These are phyloP conservation scores for Calocybe indica DNA, from an alignment of 768 basidiomycete genomes.

Conservation along the genomic window DNA sequence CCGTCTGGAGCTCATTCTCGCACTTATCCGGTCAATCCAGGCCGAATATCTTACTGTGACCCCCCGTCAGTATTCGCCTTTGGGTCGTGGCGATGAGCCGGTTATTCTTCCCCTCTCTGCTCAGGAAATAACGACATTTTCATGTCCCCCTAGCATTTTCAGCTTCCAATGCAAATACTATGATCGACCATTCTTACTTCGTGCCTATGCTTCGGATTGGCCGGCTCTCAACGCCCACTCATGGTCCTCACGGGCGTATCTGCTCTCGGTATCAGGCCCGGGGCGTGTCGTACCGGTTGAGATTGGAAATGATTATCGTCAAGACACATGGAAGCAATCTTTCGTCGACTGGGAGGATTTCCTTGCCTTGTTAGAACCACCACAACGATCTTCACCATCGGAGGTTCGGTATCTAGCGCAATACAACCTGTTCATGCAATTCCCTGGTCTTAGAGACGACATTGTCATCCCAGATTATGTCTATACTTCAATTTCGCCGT, in stretches of 20 bases:
- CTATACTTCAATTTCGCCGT: constrained; percentile 52
- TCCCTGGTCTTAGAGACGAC: constrained; percentile 71
- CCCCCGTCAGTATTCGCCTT: constrained; percentile 1
- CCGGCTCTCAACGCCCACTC: constrained; percentile 65
- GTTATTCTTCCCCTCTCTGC: no score
- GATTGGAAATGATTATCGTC: constrained; percentile 78
- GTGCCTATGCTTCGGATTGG: constrained; percentile 62
- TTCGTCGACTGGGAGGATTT: constrained; percentile 79
- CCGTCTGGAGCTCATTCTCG: constrained; percentile 55
- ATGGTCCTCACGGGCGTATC: constrained; percentile 70
- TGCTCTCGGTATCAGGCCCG: constrained; percentile 64
- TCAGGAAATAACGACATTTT: constrained; percentile 32
- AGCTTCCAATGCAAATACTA: constrained; percentile 42
- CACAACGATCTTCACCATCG: constrained; percentile 21
- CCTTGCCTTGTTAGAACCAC: constrained; percentile 35
- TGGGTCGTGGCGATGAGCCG: background rate
- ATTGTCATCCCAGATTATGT: constrained; percentile 86
- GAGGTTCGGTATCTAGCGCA: constrained; percentile 74
- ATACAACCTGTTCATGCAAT: constrained; percentile 79
- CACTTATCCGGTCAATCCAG: constrained; percentile 47
- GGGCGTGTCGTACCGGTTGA: constrained; percentile 90
- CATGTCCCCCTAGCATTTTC: constrained; percentile 49
- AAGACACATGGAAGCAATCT: constrained; percentile 73
- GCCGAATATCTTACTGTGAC: background rate
- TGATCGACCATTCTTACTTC: constrained; percentile 67